Base-by-base conservation (phyloP, 257 asterid genomes). In the Solanum peruvianum region DNA sequence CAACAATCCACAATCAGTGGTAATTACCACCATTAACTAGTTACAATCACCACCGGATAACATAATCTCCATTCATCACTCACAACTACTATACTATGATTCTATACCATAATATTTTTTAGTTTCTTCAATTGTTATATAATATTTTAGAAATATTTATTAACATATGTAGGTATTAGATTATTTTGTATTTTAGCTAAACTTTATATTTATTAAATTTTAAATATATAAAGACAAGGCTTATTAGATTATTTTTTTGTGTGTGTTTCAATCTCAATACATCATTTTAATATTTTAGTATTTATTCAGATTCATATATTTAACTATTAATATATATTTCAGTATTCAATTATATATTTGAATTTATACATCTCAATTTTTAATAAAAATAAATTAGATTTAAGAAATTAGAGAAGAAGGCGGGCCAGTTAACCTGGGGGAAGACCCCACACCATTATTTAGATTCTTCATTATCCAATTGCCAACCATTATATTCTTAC, bases 341-440 rank as follows among this genome's bases (percentile, higher is more conserved):
- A 60, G 6, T 60, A 60, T 60, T 23, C 1, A 60, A 60, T 52
- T 52, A 18, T 52, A 52, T 7, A 52, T 49, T 49, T 5, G 3
- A 49, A 49, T 49, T 49, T 49, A 15, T 15, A 49, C 21, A 49
- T 49, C 21, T 49, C 2, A 49, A 14, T 49, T 49, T 29, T 49
- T 15, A 49, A 58, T 58, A 20, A 58, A 60, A 60, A 60, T 66
- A 66, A 66, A 66, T 11, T 4, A 25, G 29, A 10, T 8, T 4
- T 64, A 6, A 23, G 88, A 91, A 88, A 71, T 86, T 73, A 67
- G 88, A 88, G 92, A 45, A 90, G 86, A 86, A 86, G 41, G 80
- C 86, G 86, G 92, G 85, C 90, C 90, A 89, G 89, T 82, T 81
- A 66, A 39, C 81, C 84, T 66, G 86, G 91, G 91, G 69, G 77